These are phyloP conservation scores for Excoecaria cochinchinensis DNA, from an alignment of 345 rosid species.

Conservation along the genomic window DNA sequence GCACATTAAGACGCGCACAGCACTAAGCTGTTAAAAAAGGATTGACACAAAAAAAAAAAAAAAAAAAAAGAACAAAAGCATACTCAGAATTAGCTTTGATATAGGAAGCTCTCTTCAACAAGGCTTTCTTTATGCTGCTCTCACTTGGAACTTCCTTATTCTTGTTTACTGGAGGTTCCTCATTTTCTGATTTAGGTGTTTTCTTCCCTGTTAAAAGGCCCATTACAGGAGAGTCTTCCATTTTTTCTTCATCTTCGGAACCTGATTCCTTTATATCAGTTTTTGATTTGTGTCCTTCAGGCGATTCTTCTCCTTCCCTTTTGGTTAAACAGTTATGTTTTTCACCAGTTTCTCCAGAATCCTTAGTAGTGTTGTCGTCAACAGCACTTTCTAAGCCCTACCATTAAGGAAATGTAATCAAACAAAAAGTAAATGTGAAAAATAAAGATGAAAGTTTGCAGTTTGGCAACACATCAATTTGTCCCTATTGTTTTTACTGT, in stretches of 20 bases:
- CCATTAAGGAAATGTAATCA: conserved; percentile 1
- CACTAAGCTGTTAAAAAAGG: not conserved
- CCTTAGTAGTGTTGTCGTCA: conserved; percentile 44
- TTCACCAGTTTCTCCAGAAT: conserved; percentile 37
- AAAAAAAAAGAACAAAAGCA: conserved; percentile 16
- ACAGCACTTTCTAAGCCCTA: conserved; percentile 53
- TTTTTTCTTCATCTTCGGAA: conserved; percentile 54
- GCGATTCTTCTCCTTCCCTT: conserved; percentile 36
- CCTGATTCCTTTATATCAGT: conserved; percentile 37
- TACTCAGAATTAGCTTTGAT: conserved; percentile 73
- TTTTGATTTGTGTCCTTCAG: conserved; percentile 40
- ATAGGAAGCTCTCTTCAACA: conserved; percentile 58
- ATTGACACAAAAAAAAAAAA: not conserved
- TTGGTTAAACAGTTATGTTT: conserved; percentile 30
- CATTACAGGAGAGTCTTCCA: conserved; percentile 77
- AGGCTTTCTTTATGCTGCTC: conserved; percentile 52
- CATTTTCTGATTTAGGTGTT: conserved; percentile 33
- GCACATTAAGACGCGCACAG: not conserved
- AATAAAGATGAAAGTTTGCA: not conserved
- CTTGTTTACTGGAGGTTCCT: conserved; percentile 33
- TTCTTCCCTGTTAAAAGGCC: conserved; percentile 53
- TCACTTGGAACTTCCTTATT: conserved; percentile 43
- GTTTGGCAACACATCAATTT: not conserved
- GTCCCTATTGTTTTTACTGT: not conserved
- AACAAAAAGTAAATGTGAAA: conserved; percentile 1